Conservation (phyloP, 2,329 filamentous ascomycete species). For the Hymenoscyphus fructigenus region DNA sequence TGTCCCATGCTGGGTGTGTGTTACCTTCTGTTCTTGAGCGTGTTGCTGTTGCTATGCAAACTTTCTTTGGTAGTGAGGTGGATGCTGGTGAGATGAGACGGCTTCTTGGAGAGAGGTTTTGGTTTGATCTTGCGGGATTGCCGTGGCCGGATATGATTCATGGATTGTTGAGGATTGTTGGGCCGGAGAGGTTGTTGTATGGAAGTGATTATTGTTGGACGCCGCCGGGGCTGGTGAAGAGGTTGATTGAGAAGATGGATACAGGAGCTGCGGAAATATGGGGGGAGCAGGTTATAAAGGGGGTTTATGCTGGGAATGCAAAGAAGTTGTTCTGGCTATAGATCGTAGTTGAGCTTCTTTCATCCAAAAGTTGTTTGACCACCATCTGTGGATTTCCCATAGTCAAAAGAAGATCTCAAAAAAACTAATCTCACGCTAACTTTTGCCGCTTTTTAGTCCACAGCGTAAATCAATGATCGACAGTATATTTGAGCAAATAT, state of each 20-base stretch:
- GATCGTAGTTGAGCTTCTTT: too few species aligned
- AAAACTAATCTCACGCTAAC: too few species aligned
- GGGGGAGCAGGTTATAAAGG: too few species aligned
- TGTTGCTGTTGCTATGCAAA: background rate
- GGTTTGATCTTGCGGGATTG: constrained; percentile 11
- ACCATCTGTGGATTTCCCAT: too few species aligned
- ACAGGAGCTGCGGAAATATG: background rate
- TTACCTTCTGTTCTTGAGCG: constrained; percentile 16
- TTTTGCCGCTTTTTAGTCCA: too few species aligned
- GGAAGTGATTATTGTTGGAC: constrained; percentile 10
- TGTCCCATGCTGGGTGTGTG: constrained; percentile 15
- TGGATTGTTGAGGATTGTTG: background rate
- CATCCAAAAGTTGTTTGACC: too few species aligned
- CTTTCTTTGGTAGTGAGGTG: constrained; percentile 3
- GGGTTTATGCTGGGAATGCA: too few species aligned
- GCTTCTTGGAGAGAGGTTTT: background rate
- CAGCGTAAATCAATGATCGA: too few species aligned
- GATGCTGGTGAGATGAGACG: background rate
- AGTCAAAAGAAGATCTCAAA: too few species aligned
- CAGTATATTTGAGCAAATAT: too few species aligned
- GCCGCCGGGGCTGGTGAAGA: background rate
- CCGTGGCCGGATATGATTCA: constrained; percentile 1
- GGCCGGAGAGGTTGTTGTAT: background rate
- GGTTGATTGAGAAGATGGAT: background rate
- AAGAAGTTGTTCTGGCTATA: too few species aligned